A percentile compares a stretch with the other conserved stretches of the same genome.
phyloP scores from a whole-genome alignment of 371 early-diverging fungal species.

The Chytridium lagenaria region DNA sequence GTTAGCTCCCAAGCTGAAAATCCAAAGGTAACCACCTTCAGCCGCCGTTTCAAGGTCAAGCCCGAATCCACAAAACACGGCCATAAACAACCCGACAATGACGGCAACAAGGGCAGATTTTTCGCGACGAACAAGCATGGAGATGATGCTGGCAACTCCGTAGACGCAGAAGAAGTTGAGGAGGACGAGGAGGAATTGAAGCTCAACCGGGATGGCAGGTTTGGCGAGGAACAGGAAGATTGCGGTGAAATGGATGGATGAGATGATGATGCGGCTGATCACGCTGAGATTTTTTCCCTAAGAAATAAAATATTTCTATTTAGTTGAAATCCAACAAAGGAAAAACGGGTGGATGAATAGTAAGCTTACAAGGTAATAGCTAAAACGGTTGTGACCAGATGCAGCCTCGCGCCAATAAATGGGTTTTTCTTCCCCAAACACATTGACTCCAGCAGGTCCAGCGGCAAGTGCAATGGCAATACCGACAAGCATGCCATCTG shows the following conservation, averaged over 20 bases:
- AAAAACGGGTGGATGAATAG: neutral
- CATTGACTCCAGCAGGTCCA: constrained; percentile 49
- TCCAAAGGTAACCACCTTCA: constrained; percentile 29
- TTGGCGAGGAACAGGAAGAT: constrained; percentile 43
- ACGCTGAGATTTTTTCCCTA: constrained; percentile 37
- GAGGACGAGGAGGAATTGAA: constrained; percentile 20
- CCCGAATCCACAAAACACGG: constrained; percentile 47
- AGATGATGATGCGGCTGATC: constrained; percentile 37
- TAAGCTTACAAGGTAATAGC: constrained; percentile 45
- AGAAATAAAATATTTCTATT: neutral
- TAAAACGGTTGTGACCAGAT: constrained; percentile 40
- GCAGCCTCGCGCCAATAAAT: constrained; percentile 49
- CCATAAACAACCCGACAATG: constrained; percentile 43
- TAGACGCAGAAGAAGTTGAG: constrained; percentile 54
- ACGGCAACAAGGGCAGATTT: constrained; percentile 52
- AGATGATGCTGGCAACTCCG: constrained; percentile 46
- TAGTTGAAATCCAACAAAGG: neutral
- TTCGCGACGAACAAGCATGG: constrained; percentile 45
- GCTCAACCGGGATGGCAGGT: constrained; percentile 32
- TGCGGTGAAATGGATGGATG: constrained; percentile 40
- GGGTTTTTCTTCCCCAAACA: constrained; percentile 52
- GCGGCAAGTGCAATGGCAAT: constrained; percentile 48
- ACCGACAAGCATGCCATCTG: constrained; percentile 46
- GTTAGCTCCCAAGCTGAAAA: constrained; percentile 27
- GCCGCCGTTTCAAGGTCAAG: constrained; percentile 38